Base-by-base conservation (phyloP, 371 early-diverging fungal genomes). In the Zychaea mexicana region DNA sequence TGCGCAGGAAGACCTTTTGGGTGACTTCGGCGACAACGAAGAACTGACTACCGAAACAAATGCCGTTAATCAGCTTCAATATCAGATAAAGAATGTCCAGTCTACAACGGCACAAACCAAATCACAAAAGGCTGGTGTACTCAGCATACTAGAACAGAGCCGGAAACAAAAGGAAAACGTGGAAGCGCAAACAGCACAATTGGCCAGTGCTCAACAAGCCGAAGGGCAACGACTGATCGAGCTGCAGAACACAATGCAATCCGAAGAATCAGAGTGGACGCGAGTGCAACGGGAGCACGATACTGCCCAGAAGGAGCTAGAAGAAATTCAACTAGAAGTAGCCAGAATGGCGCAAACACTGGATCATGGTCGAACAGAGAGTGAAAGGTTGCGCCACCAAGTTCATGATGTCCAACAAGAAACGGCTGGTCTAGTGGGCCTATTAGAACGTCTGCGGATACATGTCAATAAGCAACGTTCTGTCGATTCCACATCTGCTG, bases 341-440 rank as follows among this genome's bases (percentile, higher is more conserved):
- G 58, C 55, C 15, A 58, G 68, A 7, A 52, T 57, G 3, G 58
- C 66, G n/a, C 58, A 69, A n/a, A 66, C 69, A 17, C 46, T 74
- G 1, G 71, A 77, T 47, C 54, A 67, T 15, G 71, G 76, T 24
- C 73, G 74, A 12, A 10, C 49, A 15, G 79, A 81, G n/a, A 73
- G 72, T 32, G 79, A 81, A 30, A 61, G 61, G 31, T 49, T 74
- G 1, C 67, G 79, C 33, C 73, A 72, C 17, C 64, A 55, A 8
- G 74, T 78, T 7, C 73, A 71, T 42, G 71, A 74, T 27, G 70
- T 78, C 49, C 82, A 81, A 53, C 72, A 68, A 52, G 82, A 81
- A 57, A 70, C 78, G 15, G 63, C 66, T 33, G 67, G 24, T 53
- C 59, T 22, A 3, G 19, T 38, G 21, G 57, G 60, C 19, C 62